Conservation (phyloP, 2,329 filamentous ascomycete species). For the Botrytis tulipae region DNA sequence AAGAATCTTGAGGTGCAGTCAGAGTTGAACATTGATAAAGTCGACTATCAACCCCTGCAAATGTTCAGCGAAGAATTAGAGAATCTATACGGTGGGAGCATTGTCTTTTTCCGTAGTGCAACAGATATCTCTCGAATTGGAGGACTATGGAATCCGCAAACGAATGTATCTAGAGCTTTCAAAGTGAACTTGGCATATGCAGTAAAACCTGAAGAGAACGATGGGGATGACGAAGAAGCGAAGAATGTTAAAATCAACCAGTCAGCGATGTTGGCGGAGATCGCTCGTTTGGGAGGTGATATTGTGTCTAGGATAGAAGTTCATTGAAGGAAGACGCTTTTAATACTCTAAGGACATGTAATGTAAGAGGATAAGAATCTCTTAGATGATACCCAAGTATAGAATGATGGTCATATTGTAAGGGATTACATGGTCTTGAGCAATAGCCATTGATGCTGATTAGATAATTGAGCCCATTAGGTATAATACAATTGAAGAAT, state of each 20-base stretch:
- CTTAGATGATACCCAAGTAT: slow-evolving; percentile 14
- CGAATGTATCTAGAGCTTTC: slow-evolving; percentile 51
- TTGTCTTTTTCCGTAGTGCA: slow-evolving; percentile 78
- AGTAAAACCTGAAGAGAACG: slow-evolving; percentile 44
- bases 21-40: slow-evolving; percentile 42
- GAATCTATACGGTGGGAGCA: slow-evolving; percentile 61
- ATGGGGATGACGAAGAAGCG: slow-evolving; percentile 41
- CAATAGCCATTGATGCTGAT: background rate
- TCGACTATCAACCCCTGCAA: slow-evolving; percentile 59
- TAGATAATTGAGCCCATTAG: background rate
- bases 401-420: background rate
- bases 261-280: slow-evolving; percentile 67
- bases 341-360: background rate
- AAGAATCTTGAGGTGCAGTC: slow-evolving; percentile 74
- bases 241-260: slow-evolving; percentile 63
- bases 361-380: background rate
- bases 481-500: background rate
- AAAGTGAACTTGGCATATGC: slow-evolving; percentile 70
- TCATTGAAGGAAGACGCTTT: background rate
- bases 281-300: slow-evolving; percentile 64
- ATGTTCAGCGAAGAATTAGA: slow-evolving; percentile 68
- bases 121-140: slow-evolving; percentile 56
- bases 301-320: slow-evolving; percentile 66
- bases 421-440: background rate
- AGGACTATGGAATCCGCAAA: slow-evolving; percentile 63